Base-by-base conservation (phyloP, 495 filamentous ascomycete genomes). In the Penicillium fimorum region DNA sequence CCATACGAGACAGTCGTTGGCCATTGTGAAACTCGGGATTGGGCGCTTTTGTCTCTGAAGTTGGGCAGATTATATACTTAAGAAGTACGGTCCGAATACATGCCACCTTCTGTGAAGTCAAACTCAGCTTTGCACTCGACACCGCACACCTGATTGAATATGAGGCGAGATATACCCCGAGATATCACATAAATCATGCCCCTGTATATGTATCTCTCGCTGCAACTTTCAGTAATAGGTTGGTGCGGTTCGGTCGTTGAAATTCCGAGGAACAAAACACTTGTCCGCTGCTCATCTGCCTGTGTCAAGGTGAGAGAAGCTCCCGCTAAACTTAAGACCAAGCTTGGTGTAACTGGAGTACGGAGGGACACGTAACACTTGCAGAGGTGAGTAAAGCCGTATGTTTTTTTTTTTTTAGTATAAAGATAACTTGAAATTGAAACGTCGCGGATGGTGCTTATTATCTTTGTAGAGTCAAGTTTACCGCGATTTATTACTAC, bases 241-340 rank as follows among this genome's bases (percentile, higher is more conserved):
- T 24, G 9, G 41, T 12, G 8, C n/a, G 3, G 6, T 1, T 43
- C 1, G 20, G 20, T 32, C 10, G 8, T 32, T 32, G 30, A 32
- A 32, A 11, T 32, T 32, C 8, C 30, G 10, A 1, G 30, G 10
- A 32, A 32, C 7, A 10, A 32, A 33, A 30, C 5, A 37, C 33
- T 37, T 22, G 22, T 22, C 22, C 22, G 22, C 32, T 17, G 35
- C 38, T 79, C 76, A 33, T 33, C 30, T 27, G 25, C 6, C 2
- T 27, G 4, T 27, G 25, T 27, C 25, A 3, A 27, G 3, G 4
- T 27, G 25, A 27, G 2, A 27, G 25, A 27, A 4, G 25, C 25
- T 27, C 25, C 6, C 6, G 4, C 25, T 27, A 27, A 27, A 27
- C 25, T 27, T 27, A 27, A 4, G 25, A 1, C 6, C 25, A 27